Evolutionary conservation across 176 grass and related monocot species (phyloP).

Genomic region (Musa troglodytarum): DNA sequence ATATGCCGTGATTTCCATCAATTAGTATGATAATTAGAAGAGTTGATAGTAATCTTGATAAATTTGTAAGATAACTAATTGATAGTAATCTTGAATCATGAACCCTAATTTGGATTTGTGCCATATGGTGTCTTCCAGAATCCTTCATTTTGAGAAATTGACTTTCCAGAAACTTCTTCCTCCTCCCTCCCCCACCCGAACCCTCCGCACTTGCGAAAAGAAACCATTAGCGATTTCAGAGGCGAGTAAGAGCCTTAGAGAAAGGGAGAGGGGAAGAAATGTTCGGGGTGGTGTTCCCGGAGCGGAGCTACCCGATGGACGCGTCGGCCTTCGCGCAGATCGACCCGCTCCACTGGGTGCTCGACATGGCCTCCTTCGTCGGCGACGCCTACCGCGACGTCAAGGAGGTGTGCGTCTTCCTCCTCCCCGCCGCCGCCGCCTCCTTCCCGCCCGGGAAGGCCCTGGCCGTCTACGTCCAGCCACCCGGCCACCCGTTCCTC

Average conservation of each 20-base stretch:
- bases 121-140: neutral
- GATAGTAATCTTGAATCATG: too few species aligned
- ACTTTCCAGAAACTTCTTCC: neutral
- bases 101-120: too few species aligned
- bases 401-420: constrained; percentile 50
- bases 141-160: too few species aligned
- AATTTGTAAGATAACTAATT: too few species aligned
- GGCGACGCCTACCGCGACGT: constrained; percentile 30
- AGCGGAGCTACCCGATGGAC: constrained; percentile 75
- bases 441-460: constrained; percentile 63
- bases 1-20: too few species aligned
- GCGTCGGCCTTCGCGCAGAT: constrained; percentile 61
- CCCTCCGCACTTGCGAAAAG: too few species aligned
- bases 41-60: too few species aligned
- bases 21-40: too few species aligned
- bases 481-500: constrained; percentile 48
- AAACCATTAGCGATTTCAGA: too few species aligned
- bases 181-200: neutral
- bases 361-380: constrained; percentile 50
- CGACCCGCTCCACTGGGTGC: constrained; percentile 67
- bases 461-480: constrained; percentile 71
- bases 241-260: neutral
- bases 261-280: constrained; percentile 8
- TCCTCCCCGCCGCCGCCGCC: constrained; percentile 48
- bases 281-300: constrained; percentile 86